phyloP scores from a whole-genome alignment of 169 alveolate species.

The Neospora caninum region DNA sequence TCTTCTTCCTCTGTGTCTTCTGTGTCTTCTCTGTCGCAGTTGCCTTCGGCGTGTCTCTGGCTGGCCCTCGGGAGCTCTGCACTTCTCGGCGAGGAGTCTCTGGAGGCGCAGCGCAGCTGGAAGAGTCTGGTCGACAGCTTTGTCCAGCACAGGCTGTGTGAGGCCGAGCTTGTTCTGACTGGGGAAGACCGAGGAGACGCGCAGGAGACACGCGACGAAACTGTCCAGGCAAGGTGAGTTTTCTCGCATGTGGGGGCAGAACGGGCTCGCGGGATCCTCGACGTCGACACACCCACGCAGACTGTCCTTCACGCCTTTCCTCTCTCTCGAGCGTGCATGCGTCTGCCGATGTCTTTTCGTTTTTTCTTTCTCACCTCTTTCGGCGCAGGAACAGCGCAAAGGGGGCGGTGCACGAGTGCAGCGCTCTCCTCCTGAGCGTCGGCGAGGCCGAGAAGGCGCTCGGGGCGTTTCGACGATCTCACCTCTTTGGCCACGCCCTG shows the following conservation, averaged over 20 bases:
- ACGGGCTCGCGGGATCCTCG: no score
- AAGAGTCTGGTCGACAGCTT: neutral
- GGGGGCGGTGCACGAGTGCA: neutral
- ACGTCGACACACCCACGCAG: no score
- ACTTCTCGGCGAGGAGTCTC: neutral
- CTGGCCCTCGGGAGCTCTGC: neutral
- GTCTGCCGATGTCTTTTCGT: neutral
- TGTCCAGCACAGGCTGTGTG: neutral
- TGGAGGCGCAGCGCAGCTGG: neutral
- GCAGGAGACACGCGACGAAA: no score
- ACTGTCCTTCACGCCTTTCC: no score
- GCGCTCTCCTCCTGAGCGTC: slow-evolving; percentile 5
- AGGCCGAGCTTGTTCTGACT: neutral
- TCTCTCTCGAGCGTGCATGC: no score
- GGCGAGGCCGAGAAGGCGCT: neutral
- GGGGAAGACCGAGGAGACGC: neutral
- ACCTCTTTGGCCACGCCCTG: slow-evolving; percentile 13
- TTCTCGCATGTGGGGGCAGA: no score
- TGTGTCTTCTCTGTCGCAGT: neutral
- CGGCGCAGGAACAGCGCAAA: neutral
- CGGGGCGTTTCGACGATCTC: neutral
- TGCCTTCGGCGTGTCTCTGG: neutral
- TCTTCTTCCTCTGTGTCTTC: no score
- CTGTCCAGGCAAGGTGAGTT: no score
- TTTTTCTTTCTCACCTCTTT: neutral